Evolutionary conservation across 306 rosid species (phyloP).

Genomic region (Psophocarpus tetragonolobus): DNA sequence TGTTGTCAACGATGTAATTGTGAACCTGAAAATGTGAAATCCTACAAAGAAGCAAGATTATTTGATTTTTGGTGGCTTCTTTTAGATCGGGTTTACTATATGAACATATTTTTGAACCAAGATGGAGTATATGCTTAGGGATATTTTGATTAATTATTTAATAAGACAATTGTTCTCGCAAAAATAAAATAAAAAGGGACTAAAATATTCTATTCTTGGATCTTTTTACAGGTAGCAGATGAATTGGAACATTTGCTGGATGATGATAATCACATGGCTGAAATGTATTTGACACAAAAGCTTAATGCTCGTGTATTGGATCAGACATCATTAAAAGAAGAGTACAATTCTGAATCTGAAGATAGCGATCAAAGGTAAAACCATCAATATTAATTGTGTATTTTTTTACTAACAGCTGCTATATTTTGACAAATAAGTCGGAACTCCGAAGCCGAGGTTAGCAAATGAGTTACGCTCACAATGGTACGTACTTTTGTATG

Average conservation of each 20-base stretch:
- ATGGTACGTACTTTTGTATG: neutral
- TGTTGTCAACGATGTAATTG: neutral
- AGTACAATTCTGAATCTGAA: constrained; percentile 25
- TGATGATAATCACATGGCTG: constrained; percentile 89
- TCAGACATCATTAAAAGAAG: constrained; percentile 36
- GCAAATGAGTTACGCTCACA: neutral
- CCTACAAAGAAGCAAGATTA: neutral
- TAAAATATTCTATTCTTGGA: neutral
- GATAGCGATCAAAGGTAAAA: constrained; percentile 38
- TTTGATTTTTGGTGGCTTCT: neutral
- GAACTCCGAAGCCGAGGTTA: neutral
- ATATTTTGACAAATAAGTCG: neutral
- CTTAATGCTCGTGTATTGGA: constrained; percentile 39
- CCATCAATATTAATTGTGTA: neutral
- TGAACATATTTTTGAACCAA: neutral
- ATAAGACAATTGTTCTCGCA: neutral
- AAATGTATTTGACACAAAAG: constrained; percentile 85
- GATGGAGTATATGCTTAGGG: neutral
- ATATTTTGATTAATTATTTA: neutral
- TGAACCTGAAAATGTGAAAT: neutral
- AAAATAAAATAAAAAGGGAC: neutral
- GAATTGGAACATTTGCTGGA: constrained; percentile 80
- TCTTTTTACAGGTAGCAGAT: constrained; percentile 63
- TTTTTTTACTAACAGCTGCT: no score
- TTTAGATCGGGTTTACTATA: neutral